These are phyloP conservation scores for Yamadazyma pseudoaaseri DNA, from an alignment of 1,139 yeast genomes.

Conservation along the genomic window DNA sequence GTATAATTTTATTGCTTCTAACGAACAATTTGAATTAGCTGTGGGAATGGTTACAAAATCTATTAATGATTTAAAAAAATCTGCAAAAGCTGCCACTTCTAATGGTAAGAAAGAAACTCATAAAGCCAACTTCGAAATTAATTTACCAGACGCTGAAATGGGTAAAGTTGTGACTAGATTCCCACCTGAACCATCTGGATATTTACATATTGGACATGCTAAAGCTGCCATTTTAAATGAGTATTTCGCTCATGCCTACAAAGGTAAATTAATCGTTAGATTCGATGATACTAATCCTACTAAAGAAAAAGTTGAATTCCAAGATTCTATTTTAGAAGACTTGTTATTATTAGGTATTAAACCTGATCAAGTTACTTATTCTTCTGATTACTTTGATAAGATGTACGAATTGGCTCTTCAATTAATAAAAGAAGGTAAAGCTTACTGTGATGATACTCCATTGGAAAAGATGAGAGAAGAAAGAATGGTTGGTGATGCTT, in stretches of 20 bases:
- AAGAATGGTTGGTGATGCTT: conserved; percentile 94
- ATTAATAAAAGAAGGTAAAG: conserved; percentile 90
- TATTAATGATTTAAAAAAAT: conserved; percentile 70
- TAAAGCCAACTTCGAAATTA: conserved; percentile 92
- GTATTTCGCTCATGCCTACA: conserved; percentile 90
- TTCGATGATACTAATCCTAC: conserved; percentile 97
- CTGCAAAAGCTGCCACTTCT: conserved; percentile 45
- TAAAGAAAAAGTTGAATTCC: conserved; percentile 90
- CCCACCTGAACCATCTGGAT: conserved; percentile 93
- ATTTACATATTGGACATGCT: conserved; percentile 91
- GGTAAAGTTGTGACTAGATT: conserved; percentile 97
- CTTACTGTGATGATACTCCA: conserved; percentile 95
- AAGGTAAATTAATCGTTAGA: conserved; percentile 91
- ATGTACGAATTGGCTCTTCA: conserved; percentile 85
- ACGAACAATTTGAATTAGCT: conserved; percentile 65
- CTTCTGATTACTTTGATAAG: conserved; percentile 87
- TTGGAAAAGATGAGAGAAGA: conserved; percentile 95
- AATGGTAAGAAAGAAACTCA: conserved; percentile 69
- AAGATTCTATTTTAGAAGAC: conserved; percentile 90
- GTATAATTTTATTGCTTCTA: conserved; percentile 73
- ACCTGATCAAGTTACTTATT: conserved; percentile 82
- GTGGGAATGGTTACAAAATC: conserved; percentile 69
- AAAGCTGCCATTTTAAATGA: conserved; percentile 95
- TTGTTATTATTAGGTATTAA: conserved; percentile 83
- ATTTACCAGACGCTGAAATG: conserved; percentile 81